Evolutionary conservation across 257 asterid species (phyloP), one percentile per base, ranked within the genome.

Genomic region (Buddleja alternifolia): DNA sequence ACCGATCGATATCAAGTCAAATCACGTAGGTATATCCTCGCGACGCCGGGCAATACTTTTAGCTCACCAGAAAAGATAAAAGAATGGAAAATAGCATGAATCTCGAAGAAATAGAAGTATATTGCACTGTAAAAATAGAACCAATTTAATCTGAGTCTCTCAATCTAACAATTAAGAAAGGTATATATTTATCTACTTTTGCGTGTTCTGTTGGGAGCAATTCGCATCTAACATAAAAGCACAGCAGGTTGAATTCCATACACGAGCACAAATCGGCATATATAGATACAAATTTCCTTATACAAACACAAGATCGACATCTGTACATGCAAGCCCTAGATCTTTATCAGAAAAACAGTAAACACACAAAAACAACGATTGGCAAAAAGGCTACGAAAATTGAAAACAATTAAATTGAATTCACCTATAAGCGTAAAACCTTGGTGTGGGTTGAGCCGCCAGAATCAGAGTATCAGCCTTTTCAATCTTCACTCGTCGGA

Each of bases 191-290:
- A n/a, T n/a, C n/a, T n/a, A n/a, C n/a, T n/a, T n/a, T n/a, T n/a
- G n/a, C n/a, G n/a, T n/a, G n/a, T n/a, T n/a, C n/a, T n/a, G n/a
- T n/a, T n/a, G n/a, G n/a, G n/a, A n/a, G n/a, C n/a, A n/a, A n/a
- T n/a, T n/a, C n/a, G n/a, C n/a, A n/a, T n/a, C n/a, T n/a, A n/a
- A n/a, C n/a, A n/a, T n/a, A n/a, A n/a, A n/a, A n/a, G n/a, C n/a
- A n/a, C n/a, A n/a, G n/a, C n/a, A 57, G 25, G 9, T 15, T 7
- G 24, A 37, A 48, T 36, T 48, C 34, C 53, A 34, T 6, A 32
- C 11, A 60, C 14, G 48, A 60, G 15, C 69, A 36, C 63, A 50
- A 39, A 40, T 36, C 69, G 36, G 20, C 55, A 60, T 60, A 29
- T n/a, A 42, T 12, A n/a, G 11, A 6, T 9, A 0, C 7, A 34